Evolutionary conservation across 352 stramenopile genomes (phyloP).

Genomic region (Aphanomyces euteiches): DNA sequence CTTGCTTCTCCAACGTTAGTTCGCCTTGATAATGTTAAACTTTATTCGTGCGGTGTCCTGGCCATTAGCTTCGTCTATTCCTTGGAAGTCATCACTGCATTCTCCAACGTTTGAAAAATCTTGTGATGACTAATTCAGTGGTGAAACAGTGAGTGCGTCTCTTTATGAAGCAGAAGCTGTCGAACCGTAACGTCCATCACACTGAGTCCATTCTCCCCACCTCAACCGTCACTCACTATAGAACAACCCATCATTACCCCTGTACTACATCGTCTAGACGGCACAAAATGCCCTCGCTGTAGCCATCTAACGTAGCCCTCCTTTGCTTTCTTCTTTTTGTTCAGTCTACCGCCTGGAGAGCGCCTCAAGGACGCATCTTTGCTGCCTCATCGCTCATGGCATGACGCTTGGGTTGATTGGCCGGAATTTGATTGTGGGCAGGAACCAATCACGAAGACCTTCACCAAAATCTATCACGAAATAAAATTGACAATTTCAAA

Average conservation of each 20-base stretch:
- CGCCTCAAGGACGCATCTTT: no score
- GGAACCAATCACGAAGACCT: neutral
- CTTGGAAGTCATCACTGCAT: no score
- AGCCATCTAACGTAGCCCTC: neutral
- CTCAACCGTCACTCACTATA: neutral
- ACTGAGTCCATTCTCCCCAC: no score
- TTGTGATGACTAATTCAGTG: no score
- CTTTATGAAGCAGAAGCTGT: no score
- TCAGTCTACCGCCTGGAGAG: neutral
- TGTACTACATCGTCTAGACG: neutral
- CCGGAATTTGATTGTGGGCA: neutral
- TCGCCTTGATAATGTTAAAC: constrained; percentile 25
- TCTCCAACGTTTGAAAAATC: no score
- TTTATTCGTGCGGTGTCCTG: constrained; percentile 7
- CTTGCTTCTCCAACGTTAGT: neutral
- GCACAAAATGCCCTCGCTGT: neutral
- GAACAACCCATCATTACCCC: neutral
- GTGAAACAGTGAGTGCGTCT: no score
- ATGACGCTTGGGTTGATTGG: neutral
- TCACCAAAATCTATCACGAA: neutral
- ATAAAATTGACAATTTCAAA: neutral
- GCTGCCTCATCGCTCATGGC: no score
- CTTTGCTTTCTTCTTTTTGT: neutral
- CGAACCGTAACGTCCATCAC: no score
- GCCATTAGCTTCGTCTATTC: no score